Evolutionary conservation across 2,329 filamentous ascomycete genomes (phyloP).

Genomic region (Arachnopeziza araneosa): DNA sequence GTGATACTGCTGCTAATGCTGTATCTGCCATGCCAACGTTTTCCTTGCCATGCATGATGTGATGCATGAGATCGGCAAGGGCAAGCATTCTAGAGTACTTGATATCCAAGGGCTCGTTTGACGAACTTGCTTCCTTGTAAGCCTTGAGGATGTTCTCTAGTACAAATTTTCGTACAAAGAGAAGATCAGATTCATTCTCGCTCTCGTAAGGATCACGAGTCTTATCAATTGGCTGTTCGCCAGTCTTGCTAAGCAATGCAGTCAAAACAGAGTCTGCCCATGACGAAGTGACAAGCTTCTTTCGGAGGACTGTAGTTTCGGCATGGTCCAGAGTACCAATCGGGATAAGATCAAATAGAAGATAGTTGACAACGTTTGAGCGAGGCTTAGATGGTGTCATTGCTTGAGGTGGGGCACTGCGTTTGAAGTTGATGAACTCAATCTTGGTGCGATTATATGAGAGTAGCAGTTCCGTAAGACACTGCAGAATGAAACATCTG

Average conservation of each 20-base stretch:
- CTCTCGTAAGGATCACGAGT: conserved; percentile 53
- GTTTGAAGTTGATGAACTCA: conserved; percentile 98
- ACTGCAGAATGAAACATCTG: conserved; percentile 89
- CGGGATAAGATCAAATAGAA: conserved; percentile 73
- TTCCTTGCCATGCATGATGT: conserved; percentile 80
- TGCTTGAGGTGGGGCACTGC: conserved; percentile 76
- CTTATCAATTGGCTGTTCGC: conserved; percentile 62
- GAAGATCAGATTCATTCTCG: conserved; percentile 75
- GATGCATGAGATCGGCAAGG: conserved; percentile 85
- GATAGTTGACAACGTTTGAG: conserved; percentile 87
- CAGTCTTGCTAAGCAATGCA: conserved; percentile 81
- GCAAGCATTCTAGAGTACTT: conserved; percentile 86
- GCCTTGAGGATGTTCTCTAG: conserved; percentile 88
- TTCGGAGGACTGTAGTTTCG: conserved; percentile 74
- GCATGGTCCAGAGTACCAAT: conserved; percentile 59
- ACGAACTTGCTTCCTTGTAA: conserved; percentile 80
- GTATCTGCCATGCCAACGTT: conserved; percentile 45
- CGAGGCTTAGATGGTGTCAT: conserved; percentile 87
- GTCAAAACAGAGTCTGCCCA: conserved; percentile 85
- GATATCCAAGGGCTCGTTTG: conserved; percentile 72
- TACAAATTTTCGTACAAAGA: conserved; percentile 92
- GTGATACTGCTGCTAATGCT: conserved; percentile 47
- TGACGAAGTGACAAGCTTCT: conserved; percentile 75
- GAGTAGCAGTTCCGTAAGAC: conserved; percentile 80
- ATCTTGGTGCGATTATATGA: conserved; percentile 95